Base-by-base conservation (phyloP, 306 rosid species). In the Pyrus pyrifolia region DNA sequence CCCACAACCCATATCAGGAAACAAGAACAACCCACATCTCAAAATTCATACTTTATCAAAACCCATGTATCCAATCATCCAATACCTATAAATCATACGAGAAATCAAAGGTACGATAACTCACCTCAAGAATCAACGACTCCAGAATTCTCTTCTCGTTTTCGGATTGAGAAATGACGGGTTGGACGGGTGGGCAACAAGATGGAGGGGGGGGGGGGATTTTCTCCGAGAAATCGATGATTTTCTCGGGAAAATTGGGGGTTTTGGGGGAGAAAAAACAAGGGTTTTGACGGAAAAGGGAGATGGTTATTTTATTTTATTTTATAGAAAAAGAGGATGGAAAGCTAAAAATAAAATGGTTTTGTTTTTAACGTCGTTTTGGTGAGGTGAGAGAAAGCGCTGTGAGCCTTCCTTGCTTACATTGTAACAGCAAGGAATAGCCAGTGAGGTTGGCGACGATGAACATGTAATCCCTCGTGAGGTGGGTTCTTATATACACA, bases 341-440 rank as follows among this genome's bases (percentile, higher is more conserved):
- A 58, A 58, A 23, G 8, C 52, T 7, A 4, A 71, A 67, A 63
- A 21, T 51, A 40, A 40, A 65, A 14, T 15, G 21, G 55, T 1
- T 15, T 19, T 14, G 7, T 19, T 22, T 38, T 22, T 35, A 31
- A 64, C 8, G 64, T 8, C 35, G 61, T 65, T 75, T 44, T 1
- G 44, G 42, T 19, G 55, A 17, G 55, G 18, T 5, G 63, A 18
- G 52, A 63, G 6, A 46, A 45, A 11, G 18, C 45, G 42, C 61
- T 22, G 79, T 13, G 4, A 71, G 31, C 76, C 64, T 72, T 38
- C 76, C 76, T 58, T 72, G 67, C 76, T 22, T 23, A 15, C 76
- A 58, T 58, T 35, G 67, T 23, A 14, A 57, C 76, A 72, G 67
- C 67, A 14, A 72, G 76, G 76, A 72, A 58, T 38, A 14, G 67